Percentiles rank a stretch among this genome's conserved stretches.
Evolutionary conservation across 495 filamentous ascomycete genomes (phyloP).

Genomic region (Neurospora sp.): DNA sequence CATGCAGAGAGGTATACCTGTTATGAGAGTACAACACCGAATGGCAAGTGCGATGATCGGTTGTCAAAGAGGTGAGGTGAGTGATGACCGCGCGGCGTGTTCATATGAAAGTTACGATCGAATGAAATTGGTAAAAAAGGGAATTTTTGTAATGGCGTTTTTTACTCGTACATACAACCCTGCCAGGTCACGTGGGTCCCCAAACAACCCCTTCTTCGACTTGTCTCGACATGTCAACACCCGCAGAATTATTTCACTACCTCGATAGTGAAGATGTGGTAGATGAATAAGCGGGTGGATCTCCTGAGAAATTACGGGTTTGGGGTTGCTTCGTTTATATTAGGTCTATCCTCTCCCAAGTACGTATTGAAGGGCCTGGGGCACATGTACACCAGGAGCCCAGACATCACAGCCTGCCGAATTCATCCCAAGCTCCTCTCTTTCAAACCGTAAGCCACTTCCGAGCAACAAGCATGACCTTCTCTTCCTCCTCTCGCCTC

Average conservation of each 20-base stretch:
- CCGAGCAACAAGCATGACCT: not conserved
- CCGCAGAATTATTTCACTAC: not conserved
- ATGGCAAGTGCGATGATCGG: not conserved
- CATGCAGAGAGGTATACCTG: not conserved
- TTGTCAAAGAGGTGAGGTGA: not conserved
- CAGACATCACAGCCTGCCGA: not conserved
- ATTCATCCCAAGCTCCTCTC: not conserved
- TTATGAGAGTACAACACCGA: not conserved
- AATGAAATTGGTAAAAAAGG: not conserved
- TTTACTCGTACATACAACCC: not conserved
- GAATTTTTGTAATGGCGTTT: not conserved
- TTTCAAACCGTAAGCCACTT: constrained; percentile 7
- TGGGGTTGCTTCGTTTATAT: not conserved
- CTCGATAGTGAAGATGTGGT: not conserved
- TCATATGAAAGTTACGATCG: not conserved
- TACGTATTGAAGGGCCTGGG: not conserved
- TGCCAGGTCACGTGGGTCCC: not conserved
- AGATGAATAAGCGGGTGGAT: not conserved
- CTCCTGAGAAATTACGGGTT: not conserved
- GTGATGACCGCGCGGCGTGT: not conserved
- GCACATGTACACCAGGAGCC: not conserved
- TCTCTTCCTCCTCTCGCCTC: not conserved
- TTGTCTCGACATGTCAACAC: not conserved
- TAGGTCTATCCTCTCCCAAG: not conserved
- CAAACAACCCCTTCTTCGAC: not conserved